Evolutionary conservation across 495 filamentous ascomycete species (phyloP), one percentile per base, ranked within the genome.

Genomic region (Xylaria sp.): DNA sequence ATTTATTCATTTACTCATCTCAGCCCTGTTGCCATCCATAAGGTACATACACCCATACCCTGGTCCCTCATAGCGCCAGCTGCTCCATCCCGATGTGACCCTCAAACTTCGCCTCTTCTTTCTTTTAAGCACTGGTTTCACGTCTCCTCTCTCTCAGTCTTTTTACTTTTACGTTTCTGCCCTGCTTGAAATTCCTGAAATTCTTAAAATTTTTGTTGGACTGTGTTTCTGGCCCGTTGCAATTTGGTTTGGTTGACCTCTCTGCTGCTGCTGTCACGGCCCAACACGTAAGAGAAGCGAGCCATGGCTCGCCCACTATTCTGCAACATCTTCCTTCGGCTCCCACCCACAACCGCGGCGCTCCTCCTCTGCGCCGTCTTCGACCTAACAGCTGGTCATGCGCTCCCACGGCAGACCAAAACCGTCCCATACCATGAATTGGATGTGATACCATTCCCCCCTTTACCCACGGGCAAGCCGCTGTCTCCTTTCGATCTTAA

Each of bases 401-500:
- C 73, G 61, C 62, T 83, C 24, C 82, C 80, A 3, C 76, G 72
- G 19, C 68, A 78, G 31, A 86, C 84, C 17, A 81, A 75, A 46
- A 84, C 82, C 0, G 57, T 85, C 35, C 77, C 78, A 17, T 69
- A 80, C 58, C 80, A 74, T 29, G 79, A 76, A 58, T 73, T 86
- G 74, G 78, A 83, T 57, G 84, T 85, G 40, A 75, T 82, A 29
- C 73, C 83, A 53, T 85, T 81, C 76, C 82, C 83, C 17, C 77
- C 77, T 9, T 11, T 63, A 17, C 79, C 83, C 14, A 84, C 84
- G 35, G 75, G 79, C 31, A 73, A 81, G n/a, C 82, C 82, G 19
- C 70, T 75, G 12, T 70, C 73, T 57, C 71, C 79, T 44, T 78
- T 78, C 70, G 79, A 80, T 17, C 74, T 82, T 26, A 78, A 77